Evolutionary conservation across 257 asterid genomes (phyloP).

Genomic region (Fraxinus americana): DNA sequence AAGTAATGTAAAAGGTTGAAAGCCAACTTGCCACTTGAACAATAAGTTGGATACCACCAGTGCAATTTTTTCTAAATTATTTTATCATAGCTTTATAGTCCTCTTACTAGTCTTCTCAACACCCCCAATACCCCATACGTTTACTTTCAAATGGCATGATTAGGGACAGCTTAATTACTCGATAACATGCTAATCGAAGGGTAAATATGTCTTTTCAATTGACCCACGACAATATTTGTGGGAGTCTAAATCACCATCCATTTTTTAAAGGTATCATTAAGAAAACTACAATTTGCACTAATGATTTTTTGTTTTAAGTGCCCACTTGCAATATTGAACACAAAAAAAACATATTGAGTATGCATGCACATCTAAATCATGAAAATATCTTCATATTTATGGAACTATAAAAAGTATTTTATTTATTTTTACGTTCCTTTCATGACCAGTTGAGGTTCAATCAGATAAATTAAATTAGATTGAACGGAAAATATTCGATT

Average conservation of each 20-base stretch:
- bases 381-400: no score
- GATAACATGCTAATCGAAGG: neutral
- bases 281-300: conserved; percentile 26
- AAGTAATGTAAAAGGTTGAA: neutral
- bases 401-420: no score
- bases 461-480: no score
- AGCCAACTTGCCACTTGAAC: neutral
- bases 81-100: neutral
- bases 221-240: neutral
- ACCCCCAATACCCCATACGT: no score
- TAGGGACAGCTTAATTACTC: neutral
- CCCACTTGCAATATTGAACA: conserved; percentile 38
- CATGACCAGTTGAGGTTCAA: no score
- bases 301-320: conserved; percentile 28
- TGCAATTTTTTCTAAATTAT: neutral
- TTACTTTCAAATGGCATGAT: neutral
- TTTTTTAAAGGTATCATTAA: conserved; percentile 32
- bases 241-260: conserved; percentile 17
- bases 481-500: no score
- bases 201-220: conserved; percentile 13
- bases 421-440: no score
- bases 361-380: no score
- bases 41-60: neutral
- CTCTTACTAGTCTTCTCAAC: conserved; percentile 15
- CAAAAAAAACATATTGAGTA: neutral